These are phyloP conservation scores for Vaccinium myrtillus DNA, from an alignment of 148 eudicot species.

Conservation along the genomic window DNA sequence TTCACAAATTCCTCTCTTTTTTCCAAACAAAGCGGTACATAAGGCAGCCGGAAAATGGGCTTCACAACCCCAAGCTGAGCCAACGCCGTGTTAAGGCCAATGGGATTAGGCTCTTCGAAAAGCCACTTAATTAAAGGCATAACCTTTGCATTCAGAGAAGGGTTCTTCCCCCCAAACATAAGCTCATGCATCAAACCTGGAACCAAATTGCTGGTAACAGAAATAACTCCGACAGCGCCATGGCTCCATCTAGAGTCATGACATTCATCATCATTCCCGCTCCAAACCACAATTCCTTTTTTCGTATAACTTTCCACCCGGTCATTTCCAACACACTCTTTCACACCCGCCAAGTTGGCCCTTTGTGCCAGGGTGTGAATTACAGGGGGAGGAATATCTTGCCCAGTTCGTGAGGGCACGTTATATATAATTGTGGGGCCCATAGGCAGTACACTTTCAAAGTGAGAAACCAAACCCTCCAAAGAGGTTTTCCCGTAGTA, in stretches of 20 bases:
- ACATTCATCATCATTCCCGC: constrained; percentile 83
- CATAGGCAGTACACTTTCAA: constrained; percentile 69
- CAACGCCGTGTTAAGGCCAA: constrained; percentile 73
- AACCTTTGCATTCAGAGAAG: constrained; percentile 51
- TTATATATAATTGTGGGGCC: constrained; percentile 86
- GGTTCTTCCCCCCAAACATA: constrained; percentile 70
- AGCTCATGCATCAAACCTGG: constrained; percentile 67
- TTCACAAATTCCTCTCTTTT: constrained; percentile 76
- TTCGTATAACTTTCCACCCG: constrained; percentile 61
- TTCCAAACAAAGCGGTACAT: constrained; percentile 64
- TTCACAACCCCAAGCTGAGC: constrained; percentile 86
- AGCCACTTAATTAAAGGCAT: constrained; percentile 75
- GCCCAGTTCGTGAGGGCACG: constrained; percentile 80
- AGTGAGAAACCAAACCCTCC: constrained; percentile 75
- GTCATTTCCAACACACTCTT: constrained; percentile 78
- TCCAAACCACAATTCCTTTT: constrained; percentile 64
- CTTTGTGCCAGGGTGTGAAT: constrained; percentile 42
- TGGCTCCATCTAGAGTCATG: constrained; percentile 79
- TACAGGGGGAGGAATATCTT: constrained; percentile 73
- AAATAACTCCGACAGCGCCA: constrained; percentile 77
- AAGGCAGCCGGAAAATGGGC: constrained; percentile 77
- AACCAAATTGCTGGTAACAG: constrained; percentile 77
- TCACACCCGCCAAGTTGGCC: constrained; percentile 69
- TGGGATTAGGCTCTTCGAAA: constrained; percentile 80
- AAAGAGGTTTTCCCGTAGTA: constrained; percentile 85